Evolutionary conservation across 768 basidiomycete genomes (phyloP), one percentile per base, ranked within the genome.

Genomic region (Pleurotus eryngii): DNA sequence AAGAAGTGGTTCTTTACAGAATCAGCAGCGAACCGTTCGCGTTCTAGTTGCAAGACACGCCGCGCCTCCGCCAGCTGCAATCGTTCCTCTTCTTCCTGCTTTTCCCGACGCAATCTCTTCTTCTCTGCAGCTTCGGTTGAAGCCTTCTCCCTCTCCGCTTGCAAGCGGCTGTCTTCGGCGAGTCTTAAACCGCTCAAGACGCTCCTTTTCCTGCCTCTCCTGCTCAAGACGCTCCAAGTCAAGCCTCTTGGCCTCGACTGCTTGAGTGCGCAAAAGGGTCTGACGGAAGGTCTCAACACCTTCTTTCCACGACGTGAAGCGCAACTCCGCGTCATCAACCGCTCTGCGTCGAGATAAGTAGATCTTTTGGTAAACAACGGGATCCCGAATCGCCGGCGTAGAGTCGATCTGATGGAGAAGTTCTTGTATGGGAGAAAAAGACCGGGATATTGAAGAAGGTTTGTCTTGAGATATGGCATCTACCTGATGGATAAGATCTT

Each of bases 341-440:
- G 75, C 74, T 56, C 76, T 73, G 43, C 71, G 69, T 45, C 88
- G 79, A 11, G 83, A 67, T 17, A 73, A 67, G 56, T 81, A 76
- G 1, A 90, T 56, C 18, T 66, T 65, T 47, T 84, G 79, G 43
- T 78, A 76, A n/a, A 78, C 70, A 42, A 73, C 64, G 15, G 72
- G 55, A 51, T 85, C 82, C 27, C 72, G 68, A 1, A 71, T 66
- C 45, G 73, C 70, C 35, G 82, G 76, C 7, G 68, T 59, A 30
- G 73, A 62, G n/a, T 86, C 82, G 75, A 92, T 83, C 20, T 69
- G 71, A 17, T 76, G 76, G 17, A 90, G 71, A 2, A 81, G 68
- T 45, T 83, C 80, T 17, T 79, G 84, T 45, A 85, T 75, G 5
- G 77, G 72, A 15, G 82, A 79, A 43, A 89, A 70, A 0, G 81